phyloP scores from a whole-genome alignment of 2,329 filamentous ascomycete genomes.

The Fusarium concolor region DNA sequence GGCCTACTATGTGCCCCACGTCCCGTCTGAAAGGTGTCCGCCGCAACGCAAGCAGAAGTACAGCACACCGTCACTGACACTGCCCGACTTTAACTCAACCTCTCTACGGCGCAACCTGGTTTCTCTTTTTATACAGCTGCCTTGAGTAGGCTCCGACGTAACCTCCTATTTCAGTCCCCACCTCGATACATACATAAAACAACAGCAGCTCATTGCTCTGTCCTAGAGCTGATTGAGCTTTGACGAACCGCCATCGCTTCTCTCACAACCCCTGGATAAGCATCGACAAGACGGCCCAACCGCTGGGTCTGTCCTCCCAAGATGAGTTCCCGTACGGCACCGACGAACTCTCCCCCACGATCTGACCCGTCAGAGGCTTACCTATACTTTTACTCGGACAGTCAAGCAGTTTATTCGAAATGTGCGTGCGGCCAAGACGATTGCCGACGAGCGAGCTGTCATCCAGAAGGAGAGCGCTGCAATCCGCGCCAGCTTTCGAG shows the following conservation, averaged over 20 bases:
- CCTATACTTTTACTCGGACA: slow-evolving; percentile 53
- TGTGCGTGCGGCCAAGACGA: slow-evolving; percentile 97
- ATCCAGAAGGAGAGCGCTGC: slow-evolving; percentile 99
- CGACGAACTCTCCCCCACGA: slow-evolving; percentile 12
- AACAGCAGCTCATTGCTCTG: slow-evolving; percentile 22
- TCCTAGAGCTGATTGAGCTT: slow-evolving; percentile 42
- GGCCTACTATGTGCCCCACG: slow-evolving; percentile 40
- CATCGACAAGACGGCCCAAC: slow-evolving; percentile 48
- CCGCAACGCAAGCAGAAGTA: slow-evolving; percentile 38
- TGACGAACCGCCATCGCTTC: slow-evolving; percentile 20
- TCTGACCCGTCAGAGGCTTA: slow-evolving; percentile 27
- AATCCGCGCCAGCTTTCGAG: slow-evolving; percentile 96
- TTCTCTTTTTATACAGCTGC: slow-evolving; percentile 42
- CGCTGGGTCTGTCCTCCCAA: slow-evolving; percentile 49
- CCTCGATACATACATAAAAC: neutral
- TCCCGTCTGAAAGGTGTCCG: slow-evolving; percentile 48
- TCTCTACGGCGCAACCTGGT: slow-evolving; percentile 40
- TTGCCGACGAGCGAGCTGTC: slow-evolving; percentile 97
- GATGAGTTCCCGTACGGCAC: slow-evolving; percentile 56
- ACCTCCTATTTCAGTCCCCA: slow-evolving; percentile 11
- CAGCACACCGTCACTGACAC: slow-evolving; percentile 42
- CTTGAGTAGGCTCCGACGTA: slow-evolving; percentile 37
- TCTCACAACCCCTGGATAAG: slow-evolving; percentile 43
- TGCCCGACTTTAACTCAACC: slow-evolving; percentile 18
- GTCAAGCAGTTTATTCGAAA: slow-evolving; percentile 99